Evolutionary conservation across 108 stramenopile genomes (phyloP).

Genomic region (Nitzschia sp.): DNA sequence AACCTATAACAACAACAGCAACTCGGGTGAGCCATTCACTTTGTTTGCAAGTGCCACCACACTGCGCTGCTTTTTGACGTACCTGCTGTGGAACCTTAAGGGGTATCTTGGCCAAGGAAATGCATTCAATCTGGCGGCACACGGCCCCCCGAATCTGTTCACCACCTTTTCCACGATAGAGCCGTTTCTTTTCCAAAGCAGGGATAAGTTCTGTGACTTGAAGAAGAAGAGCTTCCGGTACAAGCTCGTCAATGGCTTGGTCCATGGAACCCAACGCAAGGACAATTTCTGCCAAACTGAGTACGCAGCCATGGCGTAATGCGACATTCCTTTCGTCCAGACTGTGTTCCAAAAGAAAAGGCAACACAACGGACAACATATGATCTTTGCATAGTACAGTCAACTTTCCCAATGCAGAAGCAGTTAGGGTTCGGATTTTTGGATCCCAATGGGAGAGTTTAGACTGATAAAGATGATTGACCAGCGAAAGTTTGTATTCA

Average conservation of each 20-base stretch:
- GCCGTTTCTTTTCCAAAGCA: constrained; percentile 87
- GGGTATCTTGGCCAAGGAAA: constrained; percentile 68
- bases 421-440: constrained; percentile 75
- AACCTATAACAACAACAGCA: constrained; percentile 40
- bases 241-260: neutral
- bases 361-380: constrained; percentile 59
- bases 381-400: constrained; percentile 55
- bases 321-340: constrained; percentile 60
- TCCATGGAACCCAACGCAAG: constrained; percentile 58
- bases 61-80: constrained; percentile 4
- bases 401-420: constrained; percentile 71
- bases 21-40: neutral
- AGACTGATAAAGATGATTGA: constrained; percentile 65
- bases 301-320: constrained; percentile 83
- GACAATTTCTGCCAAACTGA: constrained; percentile 83
- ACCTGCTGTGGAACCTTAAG: constrained; percentile 75
- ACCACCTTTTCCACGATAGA: constrained; percentile 96
- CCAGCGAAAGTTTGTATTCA: constrained; percentile 77
- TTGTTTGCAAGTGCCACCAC: neutral
- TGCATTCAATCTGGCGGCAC: constrained; percentile 89
- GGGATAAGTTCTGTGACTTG: constrained; percentile 70
- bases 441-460: constrained; percentile 94
- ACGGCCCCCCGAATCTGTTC: constrained; percentile 92
- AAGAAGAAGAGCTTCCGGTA: constrained; percentile 21
- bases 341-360: constrained; percentile 63